Conservation (phyloP, 192 early-diverging fungal genomes). For the Linnemannia hyalina region DNA sequence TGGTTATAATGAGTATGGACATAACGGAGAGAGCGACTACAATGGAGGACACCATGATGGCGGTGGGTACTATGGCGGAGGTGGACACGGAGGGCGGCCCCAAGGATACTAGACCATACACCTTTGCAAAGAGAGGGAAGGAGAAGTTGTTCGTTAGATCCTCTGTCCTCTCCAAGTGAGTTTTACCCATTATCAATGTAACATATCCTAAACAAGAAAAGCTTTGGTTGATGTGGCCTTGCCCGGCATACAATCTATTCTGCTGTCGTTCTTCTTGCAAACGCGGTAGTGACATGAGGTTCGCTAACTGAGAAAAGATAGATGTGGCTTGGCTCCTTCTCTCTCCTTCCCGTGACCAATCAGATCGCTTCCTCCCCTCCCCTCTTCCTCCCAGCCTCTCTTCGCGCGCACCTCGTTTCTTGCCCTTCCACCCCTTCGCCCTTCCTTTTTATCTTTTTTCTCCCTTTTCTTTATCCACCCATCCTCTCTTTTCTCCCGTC, state of each 20-base stretch:
- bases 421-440: neutral
- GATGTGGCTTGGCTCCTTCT: neutral
- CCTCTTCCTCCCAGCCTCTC: neutral
- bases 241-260: too few relatives aligned
- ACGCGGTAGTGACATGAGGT: too few relatives aligned
- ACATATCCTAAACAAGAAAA: neutral
- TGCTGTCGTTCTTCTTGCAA: too few relatives aligned
- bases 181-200: neutral
- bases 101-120: slow-evolving; percentile 6
- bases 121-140: neutral
- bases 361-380: neutral
- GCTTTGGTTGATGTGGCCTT: neutral
- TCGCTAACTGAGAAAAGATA: neutral
- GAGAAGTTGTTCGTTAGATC: neutral
- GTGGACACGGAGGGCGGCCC: slow-evolving; percentile 12
- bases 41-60: slow-evolving; percentile 21
- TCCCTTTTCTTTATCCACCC: neutral
- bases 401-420: neutral
- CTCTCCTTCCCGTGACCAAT: neutral
- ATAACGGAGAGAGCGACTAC: slow-evolving; percentile 15
- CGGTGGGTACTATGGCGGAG: slow-evolving; percentile 26
- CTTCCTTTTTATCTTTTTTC: neutral
- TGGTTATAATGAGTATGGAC: slow-evolving; percentile 43
- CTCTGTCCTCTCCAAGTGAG: neutral
- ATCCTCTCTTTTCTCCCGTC: slow-evolving; percentile 5